A percentile compares a stretch with the other conserved stretches of the same genome.
These are phyloP conservation scores for Cucumis sativus DNA, from an alignment of 306 rosid species.

Conservation along the genomic window DNA sequence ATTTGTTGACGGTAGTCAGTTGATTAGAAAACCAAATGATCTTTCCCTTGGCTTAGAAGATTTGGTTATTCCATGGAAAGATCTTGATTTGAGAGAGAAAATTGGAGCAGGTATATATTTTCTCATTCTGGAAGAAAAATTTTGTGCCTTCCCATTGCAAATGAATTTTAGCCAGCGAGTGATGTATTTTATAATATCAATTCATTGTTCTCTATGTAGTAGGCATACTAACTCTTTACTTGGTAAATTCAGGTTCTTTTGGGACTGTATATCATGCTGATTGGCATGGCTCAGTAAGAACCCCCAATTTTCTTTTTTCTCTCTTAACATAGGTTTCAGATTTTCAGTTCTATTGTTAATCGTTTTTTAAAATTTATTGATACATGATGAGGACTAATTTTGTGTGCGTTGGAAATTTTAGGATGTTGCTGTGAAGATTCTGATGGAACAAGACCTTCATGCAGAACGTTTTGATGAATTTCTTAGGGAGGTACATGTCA, in stretches of 20 bases:
- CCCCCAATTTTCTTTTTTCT: background rate
- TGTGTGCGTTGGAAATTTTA: constrained; percentile 13
- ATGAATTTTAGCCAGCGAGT: background rate
- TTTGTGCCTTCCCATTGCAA: background rate
- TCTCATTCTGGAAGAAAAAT: background rate
- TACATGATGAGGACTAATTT: background rate
- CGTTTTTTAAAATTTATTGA: background rate
- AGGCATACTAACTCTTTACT: constrained; percentile 8
- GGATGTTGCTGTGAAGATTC: constrained; percentile 99
- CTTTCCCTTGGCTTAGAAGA: constrained; percentile 52
- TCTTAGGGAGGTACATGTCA: constrained; percentile 64
- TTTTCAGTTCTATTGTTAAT: background rate
- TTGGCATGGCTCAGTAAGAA: constrained; percentile 94
- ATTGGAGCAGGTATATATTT: constrained; percentile 74
- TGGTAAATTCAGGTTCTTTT: constrained; percentile 76
- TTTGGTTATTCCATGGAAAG: constrained; percentile 69
- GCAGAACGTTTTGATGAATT: constrained; percentile 81
- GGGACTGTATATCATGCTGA: constrained; percentile 96
- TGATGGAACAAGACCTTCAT: constrained; percentile 92
- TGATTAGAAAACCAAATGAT: constrained; percentile 37
- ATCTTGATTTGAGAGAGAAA: constrained; percentile 67
- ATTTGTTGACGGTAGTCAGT: constrained; percentile 44
- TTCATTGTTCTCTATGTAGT: background rate
- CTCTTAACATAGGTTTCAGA: background rate
- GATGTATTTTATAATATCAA: background rate